Conservation (phyloP, 2,329 filamentous ascomycete species). For the Alternaria arborescens region DNA sequence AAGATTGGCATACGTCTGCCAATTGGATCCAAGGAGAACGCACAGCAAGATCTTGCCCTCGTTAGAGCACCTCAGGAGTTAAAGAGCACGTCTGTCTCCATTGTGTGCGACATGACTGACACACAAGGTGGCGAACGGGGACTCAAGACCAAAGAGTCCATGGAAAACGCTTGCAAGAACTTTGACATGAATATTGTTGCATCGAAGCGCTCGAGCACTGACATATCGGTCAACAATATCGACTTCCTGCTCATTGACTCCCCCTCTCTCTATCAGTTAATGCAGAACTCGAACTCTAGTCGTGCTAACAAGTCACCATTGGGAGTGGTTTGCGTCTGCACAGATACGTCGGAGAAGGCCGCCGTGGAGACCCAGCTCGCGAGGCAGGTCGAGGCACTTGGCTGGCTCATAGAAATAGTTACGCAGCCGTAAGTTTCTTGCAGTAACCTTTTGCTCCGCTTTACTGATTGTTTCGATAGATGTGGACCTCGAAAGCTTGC, state of each 20-base stretch:
- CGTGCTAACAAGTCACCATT: slow-evolving; percentile 27
- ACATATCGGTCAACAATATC: slow-evolving; percentile 21
- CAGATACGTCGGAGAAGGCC: slow-evolving; percentile 39
- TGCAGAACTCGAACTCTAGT: slow-evolving; percentile 24
- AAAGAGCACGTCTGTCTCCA: slow-evolving; percentile 29
- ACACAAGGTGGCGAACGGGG: slow-evolving; percentile 34
- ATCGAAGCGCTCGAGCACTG: slow-evolving; percentile 17
- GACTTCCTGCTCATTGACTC: slow-evolving; percentile 42
- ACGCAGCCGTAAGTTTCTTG: slow-evolving; percentile 37
- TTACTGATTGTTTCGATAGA: slow-evolving; percentile 13
- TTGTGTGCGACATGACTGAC: slow-evolving; percentile 32
- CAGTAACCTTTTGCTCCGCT: not conserved
- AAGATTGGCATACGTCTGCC: slow-evolving; percentile 36
- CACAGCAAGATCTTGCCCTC: slow-evolving; percentile 21
- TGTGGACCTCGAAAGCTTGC: slow-evolving; percentile 42
- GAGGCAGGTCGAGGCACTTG: slow-evolving; percentile 33
- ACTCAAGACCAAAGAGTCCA: slow-evolving; percentile 35
- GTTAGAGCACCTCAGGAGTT: slow-evolving; percentile 27
- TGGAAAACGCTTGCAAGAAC: slow-evolving; percentile 34
- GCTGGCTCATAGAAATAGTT: slow-evolving; percentile 38
- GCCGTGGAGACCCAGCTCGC: slow-evolving; percentile 32
- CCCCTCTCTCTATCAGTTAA: slow-evolving; percentile 32
- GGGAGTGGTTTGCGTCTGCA: slow-evolving; percentile 40
- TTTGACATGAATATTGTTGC: slow-evolving; percentile 33
- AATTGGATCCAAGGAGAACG: slow-evolving; percentile 20